Evolutionary conservation across 495 filamentous ascomycete genomes (phyloP), one percentile per base, ranked within the genome.

Genomic region (Parmelia sp.): DNA sequence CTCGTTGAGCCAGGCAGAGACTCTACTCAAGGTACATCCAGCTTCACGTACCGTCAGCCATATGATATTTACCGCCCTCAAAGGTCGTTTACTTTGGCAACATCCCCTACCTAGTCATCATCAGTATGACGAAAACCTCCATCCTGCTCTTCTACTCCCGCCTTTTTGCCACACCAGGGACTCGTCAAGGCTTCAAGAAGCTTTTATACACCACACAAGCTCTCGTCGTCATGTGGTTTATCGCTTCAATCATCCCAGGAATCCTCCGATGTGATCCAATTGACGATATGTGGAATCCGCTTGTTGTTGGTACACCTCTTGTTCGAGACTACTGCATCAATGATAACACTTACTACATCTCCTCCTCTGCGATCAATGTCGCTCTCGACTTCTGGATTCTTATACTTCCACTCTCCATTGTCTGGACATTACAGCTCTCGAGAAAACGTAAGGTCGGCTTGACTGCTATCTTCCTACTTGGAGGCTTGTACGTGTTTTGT

Each of bases 101-200:
- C 35, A 40, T 62, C 23, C 40, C 21, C 8, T 62, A 62, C 36
- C 60, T 53, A n/a, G 1, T 56, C 37, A 51, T 29, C 12, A 33
- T 62, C 45, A 56, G 45, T 5, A 56, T 40, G 10, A 62, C 53
- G 3, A 62, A 56, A 56, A 56, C 27, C 35, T 62, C 60, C 23
- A 56, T 62, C 23, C 49, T 62, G 1, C 33, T 62, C 27, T 62
- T 62, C 60, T 62, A 62, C 23, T 23, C 40, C 39, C 60, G 60
- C 17, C 60, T 62, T 25, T 62, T 62, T 10, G 60, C 47, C n/a
- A 53, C 49, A 4, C 60, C 53, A 4, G 60, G 60, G 33, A 39
- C 49, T 8, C 60, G 47, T 29, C 37, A 40, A 47, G 49, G 35
- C 35, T 62, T 62, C 33, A 37, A 17, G 23, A 62, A 53, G 19